Base-by-base conservation (phyloP, 805 yeast species). In the Nakazawaea wyomingensis region DNA sequence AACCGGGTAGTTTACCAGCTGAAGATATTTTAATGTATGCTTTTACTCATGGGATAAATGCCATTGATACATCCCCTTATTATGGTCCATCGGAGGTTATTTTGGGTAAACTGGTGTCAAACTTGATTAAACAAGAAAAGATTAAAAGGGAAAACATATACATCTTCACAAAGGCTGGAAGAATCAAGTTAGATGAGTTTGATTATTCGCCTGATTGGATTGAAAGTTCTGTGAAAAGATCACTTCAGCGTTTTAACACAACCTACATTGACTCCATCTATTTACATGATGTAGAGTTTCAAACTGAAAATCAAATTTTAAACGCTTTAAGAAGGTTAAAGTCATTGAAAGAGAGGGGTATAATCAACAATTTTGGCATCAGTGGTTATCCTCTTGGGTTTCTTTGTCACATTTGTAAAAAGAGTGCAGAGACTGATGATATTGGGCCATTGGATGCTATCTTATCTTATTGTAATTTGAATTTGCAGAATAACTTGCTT, bases 11-110 rank as follows among this genome's bases (percentile, higher is more conserved):
- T 1, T 51, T 86, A 31, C 83, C 87, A 1, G 70, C 80, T 8
- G 66, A 62, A 9, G 79, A 75, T 0, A 73, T 90, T 37, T 51
- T 90, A 16, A 57, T 65, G 40, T 54, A 58, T 14, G 95, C 91
- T 0, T 81, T 90, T 52, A 62, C 66, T 14, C 56, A 68, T 22
- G 96, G 96, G 0, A 66, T 87, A 46, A 73, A 71, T 37, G 91
- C 95, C 1, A 68, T 90, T 29, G 97, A 90, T 55, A 88, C 97
- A 0, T 85, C 96, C 0, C 96, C 97, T 4, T 89, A 86, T 63
- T 90, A 90, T 58, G 97, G 97, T 0, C 86, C 86, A 0, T 85
- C 95, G 5, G 98, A 90, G 55, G 69, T 62, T 19, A 50, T 90
- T 11, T 57, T 86, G 6, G 97, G 98, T 2, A 48, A 69, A n/a